Evolutionary conservation across 108 stramenopile species (phyloP), one percentile per base, ranked within the genome.

Genomic region (Schizochytrium sp.): DNA sequence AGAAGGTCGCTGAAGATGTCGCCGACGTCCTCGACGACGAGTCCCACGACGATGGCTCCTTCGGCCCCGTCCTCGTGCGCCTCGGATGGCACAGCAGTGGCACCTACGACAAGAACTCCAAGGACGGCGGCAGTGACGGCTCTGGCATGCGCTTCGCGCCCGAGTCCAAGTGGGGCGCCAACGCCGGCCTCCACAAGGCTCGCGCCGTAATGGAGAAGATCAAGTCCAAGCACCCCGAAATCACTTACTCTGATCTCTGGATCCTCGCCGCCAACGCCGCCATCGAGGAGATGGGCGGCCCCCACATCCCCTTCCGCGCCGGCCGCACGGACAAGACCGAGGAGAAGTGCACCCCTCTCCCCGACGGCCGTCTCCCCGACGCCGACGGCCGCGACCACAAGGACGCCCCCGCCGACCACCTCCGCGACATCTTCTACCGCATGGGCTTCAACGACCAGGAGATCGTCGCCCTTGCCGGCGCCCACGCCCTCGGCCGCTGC

Each of bases 31-130:
- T 95, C 87, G 91, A 91, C 72, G 53, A 53, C 44, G 89, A 94
- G 88, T 89, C 93, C 18, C 88, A 94, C 90, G 89, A 90, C 90
- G 94, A 91, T 57, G 92, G 91, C 34, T 93, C 93, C 18, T 90
- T 93, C 47, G 92, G 87, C 48, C 97, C 96, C 58, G 92, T 97
- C 59, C 90, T 97, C 60, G 96, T 99, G 23, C 97, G 98, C 59
- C 95, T 99, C 58, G 97, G 97, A 4, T 99, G 98, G 98, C 98
- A 99, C 89, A 95, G 96, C 72, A 95, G 97, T 60, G 98, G 97
- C 58, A 96, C 96, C 88, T 96, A 90, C 88, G 94, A 95, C 89
- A 89, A 90, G 57, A 90, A 93, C 87, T 88, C 92, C 51, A 87
- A 48, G 91, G 94, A 55, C 94, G 98, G 72, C 5, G 99, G 99